Evolutionary conservation across 2,329 filamentous ascomycete species (phyloP).

Genomic region (Periglandula ipomoeae): DNA sequence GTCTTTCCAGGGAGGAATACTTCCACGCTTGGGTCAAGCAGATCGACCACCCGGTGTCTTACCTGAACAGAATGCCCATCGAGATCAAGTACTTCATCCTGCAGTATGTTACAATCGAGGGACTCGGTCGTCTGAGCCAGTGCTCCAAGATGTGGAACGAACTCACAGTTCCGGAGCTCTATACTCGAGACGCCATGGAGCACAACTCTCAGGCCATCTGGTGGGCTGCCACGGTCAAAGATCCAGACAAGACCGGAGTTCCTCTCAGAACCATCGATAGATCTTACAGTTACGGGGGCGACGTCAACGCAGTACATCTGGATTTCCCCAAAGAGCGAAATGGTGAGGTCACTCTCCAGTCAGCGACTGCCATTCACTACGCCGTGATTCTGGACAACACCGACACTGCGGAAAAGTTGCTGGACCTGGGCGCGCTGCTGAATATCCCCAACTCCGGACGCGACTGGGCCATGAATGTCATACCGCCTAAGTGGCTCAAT

Average conservation of each 20-base stretch:
- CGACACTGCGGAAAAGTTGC: neutral
- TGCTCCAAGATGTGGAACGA: neutral
- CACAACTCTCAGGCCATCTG: slow-evolving; percentile 1
- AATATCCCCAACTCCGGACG: neutral
- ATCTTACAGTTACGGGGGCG: neutral
- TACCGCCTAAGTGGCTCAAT: neutral
- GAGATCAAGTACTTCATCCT: neutral
- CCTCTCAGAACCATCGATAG: neutral
- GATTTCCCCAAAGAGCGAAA: neutral
- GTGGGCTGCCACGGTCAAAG: slow-evolving; percentile 2
- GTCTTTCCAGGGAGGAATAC: slow-evolving; percentile 15
- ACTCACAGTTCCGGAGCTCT: neutral
- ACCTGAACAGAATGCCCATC: neutral
- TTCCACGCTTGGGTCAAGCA: neutral
- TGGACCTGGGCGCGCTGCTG: neutral
- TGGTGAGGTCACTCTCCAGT: neutral
- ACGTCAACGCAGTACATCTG: slow-evolving; percentile 1
- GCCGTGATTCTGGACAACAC: neutral
- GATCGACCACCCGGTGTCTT: neutral
- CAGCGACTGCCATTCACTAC: slow-evolving; percentile 2
- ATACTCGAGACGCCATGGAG: neutral
- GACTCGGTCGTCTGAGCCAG: neutral
- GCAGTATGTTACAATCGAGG: neutral
- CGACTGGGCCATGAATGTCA: neutral
- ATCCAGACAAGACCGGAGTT: neutral